Evolutionary conservation across 108 stramenopile genomes (phyloP), one percentile per base, ranked within the genome.

Genomic region (Cyclotella cryptica): DNA sequence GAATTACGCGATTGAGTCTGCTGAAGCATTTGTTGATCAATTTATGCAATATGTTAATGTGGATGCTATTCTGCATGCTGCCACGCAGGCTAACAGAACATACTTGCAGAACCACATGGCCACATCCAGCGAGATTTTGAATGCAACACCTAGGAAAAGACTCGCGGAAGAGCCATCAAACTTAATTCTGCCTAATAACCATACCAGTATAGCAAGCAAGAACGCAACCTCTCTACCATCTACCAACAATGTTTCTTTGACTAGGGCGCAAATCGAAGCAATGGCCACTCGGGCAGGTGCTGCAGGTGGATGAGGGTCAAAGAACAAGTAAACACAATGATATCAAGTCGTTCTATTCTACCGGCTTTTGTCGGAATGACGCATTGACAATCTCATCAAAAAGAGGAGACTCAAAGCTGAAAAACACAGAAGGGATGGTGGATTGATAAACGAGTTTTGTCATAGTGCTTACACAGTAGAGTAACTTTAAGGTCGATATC

Each of bases 31-130:
- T 66, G 85, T 90, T 18, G 64, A 81, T 19, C 40, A 81, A 9
- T 93, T 93, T 82, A 62, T 54, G 42, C 53, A 88, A 45, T 82
- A 87, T 74, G 88, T 92, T 1, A 84, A 91, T 67, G 67, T 93
- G 27, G 45, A 67, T 28, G 78, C 49, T 12, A 87, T 92, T 54
- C 3, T 92, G 8, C 17, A 85, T 40, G 73, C 72, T 57, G 91
- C 91, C 7, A 43, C 44, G 12, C 60, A 81, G 15, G 73, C 85
- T 17, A 78, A 67, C 27, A 18, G 5, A 22, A 59, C 76, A 58
- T 67, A 70, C 41, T 30, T 72, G 39, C n/a, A 41, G 28, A 61
- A 64, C 46, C 40, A 27, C 10, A 46, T 26, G 6, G 57, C 13
- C 17, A 3, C 22, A 47, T 21, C 44, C 1, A 6, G 21, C 45